phyloP scores from a whole-genome alignment of 163 green algal species.

The Prototheca wickerhamii region DNA sequence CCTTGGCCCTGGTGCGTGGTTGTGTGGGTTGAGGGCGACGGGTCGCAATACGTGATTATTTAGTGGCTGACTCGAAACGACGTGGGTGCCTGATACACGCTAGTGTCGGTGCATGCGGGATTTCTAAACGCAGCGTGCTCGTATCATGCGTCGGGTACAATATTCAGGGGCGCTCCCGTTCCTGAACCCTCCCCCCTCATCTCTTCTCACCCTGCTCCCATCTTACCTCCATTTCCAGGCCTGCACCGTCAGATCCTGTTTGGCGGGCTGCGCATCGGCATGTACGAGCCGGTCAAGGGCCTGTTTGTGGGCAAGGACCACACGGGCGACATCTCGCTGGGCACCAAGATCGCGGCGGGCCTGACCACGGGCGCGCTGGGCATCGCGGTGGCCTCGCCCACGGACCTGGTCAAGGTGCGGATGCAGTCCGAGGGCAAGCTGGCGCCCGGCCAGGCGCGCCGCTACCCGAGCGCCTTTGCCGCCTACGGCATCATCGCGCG shows the following conservation, averaged over 20 bases:
- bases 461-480: slow-evolving; percentile 74
- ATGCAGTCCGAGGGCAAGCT: slow-evolving; percentile 92
- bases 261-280: slow-evolving; percentile 89
- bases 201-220: not conserved
- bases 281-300: slow-evolving; percentile 91
- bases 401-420: slow-evolving; percentile 97
- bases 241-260: slow-evolving; percentile 90
- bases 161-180: too few relatives aligned
- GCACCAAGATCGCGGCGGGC: slow-evolving; percentile 90
- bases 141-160: not conserved
- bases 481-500: slow-evolving; percentile 87
- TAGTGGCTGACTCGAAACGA: too few relatives aligned
- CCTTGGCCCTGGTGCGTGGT: slow-evolving; percentile 66
- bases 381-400: slow-evolving; percentile 83
- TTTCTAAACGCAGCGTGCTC: not conserved
- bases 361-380: slow-evolving; percentile 86
- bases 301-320: slow-evolving; percentile 79
- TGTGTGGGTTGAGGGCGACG: too few relatives aligned
- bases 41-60: too few relatives aligned
- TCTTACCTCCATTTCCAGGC: slow-evolving; percentile 29
- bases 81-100: too few relatives aligned
- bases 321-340: slow-evolving; percentile 54
- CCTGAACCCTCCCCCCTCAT: not conserved
- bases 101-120: too few relatives aligned
- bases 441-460: slow-evolving; percentile 54